Evolutionary conservation across 495 filamentous ascomycete genomes (phyloP).

Genomic region (Penicillium tannophilum): DNA sequence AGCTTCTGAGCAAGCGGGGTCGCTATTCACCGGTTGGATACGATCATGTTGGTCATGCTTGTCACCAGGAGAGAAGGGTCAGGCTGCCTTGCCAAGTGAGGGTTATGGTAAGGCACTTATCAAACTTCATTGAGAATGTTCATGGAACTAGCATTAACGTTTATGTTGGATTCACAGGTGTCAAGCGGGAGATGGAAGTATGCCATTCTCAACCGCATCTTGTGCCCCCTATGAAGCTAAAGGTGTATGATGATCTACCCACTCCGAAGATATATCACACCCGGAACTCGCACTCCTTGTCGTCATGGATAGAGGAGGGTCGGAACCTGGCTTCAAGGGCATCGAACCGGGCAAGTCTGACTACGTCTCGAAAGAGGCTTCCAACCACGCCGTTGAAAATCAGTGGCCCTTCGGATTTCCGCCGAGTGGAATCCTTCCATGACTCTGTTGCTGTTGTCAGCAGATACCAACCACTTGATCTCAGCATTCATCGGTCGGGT

Average conservation of each 20-base stretch:
- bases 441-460: background rate
- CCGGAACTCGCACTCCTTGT: slow-evolving; percentile 31
- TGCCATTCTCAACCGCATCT: slow-evolving; percentile 54
- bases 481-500: slow-evolving; percentile 70
- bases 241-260: slow-evolving; percentile 43
- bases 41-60: slow-evolving; percentile 44
- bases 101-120: slow-evolving; percentile 21
- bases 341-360: slow-evolving; percentile 57
- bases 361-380: slow-evolving; percentile 51
- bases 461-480: slow-evolving; percentile 35
- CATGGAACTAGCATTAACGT: slow-evolving; percentile 1
- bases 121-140: background rate
- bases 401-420: slow-evolving; percentile 56
- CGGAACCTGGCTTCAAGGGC: slow-evolving; percentile 48
- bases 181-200: slow-evolving; percentile 50
- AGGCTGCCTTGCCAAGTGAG: slow-evolving; percentile 28
- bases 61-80: slow-evolving; percentile 29
- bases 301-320: slow-evolving; percentile 46
- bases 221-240: slow-evolving; percentile 48
- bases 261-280: slow-evolving; percentile 31
- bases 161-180: slow-evolving; percentile 19
- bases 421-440: slow-evolving; percentile 43
- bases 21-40: slow-evolving; percentile 47
- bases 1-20: slow-evolving; percentile 46
- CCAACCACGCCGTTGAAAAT: slow-evolving; percentile 46